A percentile compares a stretch with the other conserved stretches of the same genome.
Evolutionary conservation across 495 filamentous ascomycete species (phyloP).

Genomic region (Podospora pseudoanserina): DNA sequence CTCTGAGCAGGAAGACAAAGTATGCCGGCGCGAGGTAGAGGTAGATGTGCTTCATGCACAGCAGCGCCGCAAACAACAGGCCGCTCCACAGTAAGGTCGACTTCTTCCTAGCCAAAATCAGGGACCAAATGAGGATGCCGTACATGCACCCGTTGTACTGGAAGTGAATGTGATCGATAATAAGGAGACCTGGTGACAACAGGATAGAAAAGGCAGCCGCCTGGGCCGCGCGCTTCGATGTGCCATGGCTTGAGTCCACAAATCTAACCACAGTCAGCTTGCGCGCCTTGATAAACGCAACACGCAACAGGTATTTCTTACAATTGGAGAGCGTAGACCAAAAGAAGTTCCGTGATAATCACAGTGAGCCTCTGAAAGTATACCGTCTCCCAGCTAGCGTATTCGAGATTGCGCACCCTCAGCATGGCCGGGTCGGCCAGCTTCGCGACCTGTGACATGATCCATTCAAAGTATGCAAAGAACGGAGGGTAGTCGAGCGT

Average conservation of each 20-base stretch:
- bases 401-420: conserved; percentile 70
- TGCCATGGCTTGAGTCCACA: conserved; percentile 60
- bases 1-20: conserved; percentile 82
- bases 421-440: conserved; percentile 80
- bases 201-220: conserved; percentile 85
- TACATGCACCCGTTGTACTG: conserved; percentile 99
- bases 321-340: conserved; percentile 80
- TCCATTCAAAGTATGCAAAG: conserved; percentile 96
- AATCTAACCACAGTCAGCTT: conserved; percentile 48
- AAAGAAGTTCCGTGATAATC: conserved; percentile 77
- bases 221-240: conserved; percentile 73
- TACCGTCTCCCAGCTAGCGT: conserved; percentile 86
- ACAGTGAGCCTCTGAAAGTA: conserved; percentile 90
- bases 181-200: conserved; percentile 86
- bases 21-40: conserved; percentile 95
- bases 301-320: conserved; percentile 30
- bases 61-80: conserved; percentile 72
- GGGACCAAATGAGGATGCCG: conserved; percentile 77
- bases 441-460: conserved; percentile 75
- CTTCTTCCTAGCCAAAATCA: conserved; percentile 73
- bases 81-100: conserved; percentile 76
- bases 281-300: background rate
- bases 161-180: conserved; percentile 99
- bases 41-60: conserved; percentile 98
- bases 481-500: conserved; percentile 98